phyloP scores from a whole-genome alignment of 345 rosid genomes.

The Toxicodendron radicans region DNA sequence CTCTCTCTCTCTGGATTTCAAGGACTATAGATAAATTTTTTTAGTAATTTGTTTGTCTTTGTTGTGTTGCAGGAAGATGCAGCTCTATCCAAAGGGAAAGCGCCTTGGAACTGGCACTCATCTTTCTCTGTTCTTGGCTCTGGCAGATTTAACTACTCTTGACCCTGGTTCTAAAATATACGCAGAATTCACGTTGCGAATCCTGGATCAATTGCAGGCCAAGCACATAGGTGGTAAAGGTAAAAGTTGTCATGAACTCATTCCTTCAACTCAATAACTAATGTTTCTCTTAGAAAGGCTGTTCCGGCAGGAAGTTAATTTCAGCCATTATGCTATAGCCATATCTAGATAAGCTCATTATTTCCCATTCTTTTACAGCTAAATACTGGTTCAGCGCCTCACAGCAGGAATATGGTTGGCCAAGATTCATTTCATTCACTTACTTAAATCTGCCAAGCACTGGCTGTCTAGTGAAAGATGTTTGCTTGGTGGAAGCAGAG shows the following conservation, averaged over 20 bases:
- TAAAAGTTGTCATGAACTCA: neutral
- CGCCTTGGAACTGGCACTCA: constrained; percentile 23
- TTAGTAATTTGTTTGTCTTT: neutral
- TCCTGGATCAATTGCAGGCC: constrained; percentile 32
- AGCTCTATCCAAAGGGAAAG: constrained; percentile 37
- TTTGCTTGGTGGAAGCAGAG: constrained; percentile 28
- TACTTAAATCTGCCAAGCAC: constrained; percentile 9
- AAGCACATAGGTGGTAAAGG: constrained; percentile 34
- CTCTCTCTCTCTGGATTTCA: neutral
- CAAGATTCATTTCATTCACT: constrained; percentile 22
- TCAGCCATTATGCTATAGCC: no score
- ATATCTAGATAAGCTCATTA: no score
- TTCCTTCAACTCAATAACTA: no score
- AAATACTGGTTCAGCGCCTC: no score
- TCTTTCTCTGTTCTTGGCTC: constrained; percentile 30
- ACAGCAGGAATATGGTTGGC: neutral
- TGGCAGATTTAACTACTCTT: constrained; percentile 25
- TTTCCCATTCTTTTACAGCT: neutral
- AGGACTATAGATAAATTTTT: neutral
- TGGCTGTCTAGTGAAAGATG: constrained; percentile 30
- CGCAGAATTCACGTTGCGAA: constrained; percentile 28
- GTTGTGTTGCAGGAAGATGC: constrained; percentile 35
- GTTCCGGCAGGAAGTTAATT: no score
- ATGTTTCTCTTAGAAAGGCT: no score
- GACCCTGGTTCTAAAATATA: constrained; percentile 26